These are phyloP conservation scores for Schizophyllum amplum DNA, from an alignment of 1,284 basidiomycete genomes.

Conservation along the genomic window DNA sequence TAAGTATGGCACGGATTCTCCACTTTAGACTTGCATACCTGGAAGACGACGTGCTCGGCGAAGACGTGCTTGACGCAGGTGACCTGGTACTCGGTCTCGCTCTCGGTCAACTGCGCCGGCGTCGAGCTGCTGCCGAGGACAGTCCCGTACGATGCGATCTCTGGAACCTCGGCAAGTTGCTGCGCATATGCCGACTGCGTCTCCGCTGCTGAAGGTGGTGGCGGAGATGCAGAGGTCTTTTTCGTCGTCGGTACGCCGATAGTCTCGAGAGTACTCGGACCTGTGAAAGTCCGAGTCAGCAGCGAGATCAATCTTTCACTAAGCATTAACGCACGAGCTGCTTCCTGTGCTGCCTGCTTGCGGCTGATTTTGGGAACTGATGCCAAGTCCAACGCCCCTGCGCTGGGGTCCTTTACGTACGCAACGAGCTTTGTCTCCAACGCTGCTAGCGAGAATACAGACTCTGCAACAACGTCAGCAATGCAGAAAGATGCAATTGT, in stretches of 20 bases:
- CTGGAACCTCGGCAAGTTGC: constrained; percentile 82
- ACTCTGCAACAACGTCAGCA: constrained; percentile 46
- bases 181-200: constrained; percentile 81
- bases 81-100: constrained; percentile 97
- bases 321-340: constrained; percentile 57
- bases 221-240: constrained; percentile 54
- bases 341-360: constrained; percentile 80
- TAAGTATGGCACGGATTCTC: neutral
- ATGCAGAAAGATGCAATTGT: neutral
- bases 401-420: constrained; percentile 77
- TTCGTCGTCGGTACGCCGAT: constrained; percentile 63
- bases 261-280: constrained; percentile 78
- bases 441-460: constrained; percentile 81
- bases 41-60: constrained; percentile 94
- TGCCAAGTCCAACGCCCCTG: constrained; percentile 72
- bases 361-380: constrained; percentile 88
- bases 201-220: constrained; percentile 70
- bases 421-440: constrained; percentile 83
- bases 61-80: constrained; percentile 96
- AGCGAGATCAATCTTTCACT: constrained; percentile 3
- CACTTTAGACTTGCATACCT: constrained; percentile 36
- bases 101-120: constrained; percentile 85
- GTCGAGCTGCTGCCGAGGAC: constrained; percentile 84
- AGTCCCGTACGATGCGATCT: constrained; percentile 81
- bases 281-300: constrained; percentile 27